Evolutionary conservation across 306 rosid genomes (phyloP).

Genomic region (Trifolium subterraneum): DNA sequence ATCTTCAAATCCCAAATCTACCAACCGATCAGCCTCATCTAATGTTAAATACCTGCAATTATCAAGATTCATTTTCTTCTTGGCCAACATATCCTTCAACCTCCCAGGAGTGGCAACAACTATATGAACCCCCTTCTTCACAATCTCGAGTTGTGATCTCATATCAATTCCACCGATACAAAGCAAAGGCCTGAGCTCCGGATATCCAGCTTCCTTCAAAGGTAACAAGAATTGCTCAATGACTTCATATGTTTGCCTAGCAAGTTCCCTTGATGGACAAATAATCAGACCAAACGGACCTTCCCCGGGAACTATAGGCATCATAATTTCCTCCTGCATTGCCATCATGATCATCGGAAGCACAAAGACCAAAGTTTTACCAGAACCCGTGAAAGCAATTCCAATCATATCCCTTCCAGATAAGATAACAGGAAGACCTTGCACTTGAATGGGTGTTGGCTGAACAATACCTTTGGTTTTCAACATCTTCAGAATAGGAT

Average conservation of each 20-base stretch:
- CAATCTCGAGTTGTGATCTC: conserved; percentile 82
- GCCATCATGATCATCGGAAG: conserved; percentile 94
- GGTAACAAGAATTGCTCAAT: conserved; percentile 76
- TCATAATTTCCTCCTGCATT: conserved; percentile 91
- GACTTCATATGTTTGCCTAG: conserved; percentile 94
- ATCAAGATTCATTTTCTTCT: conserved; percentile 91
- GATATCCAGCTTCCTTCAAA: conserved; percentile 87
- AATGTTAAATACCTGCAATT: conserved; percentile 85
- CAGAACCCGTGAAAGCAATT: conserved; percentile 91
- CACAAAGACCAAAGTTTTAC: conserved; percentile 90
- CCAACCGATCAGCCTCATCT: conserved; percentile 95
- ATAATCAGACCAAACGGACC: conserved; percentile 86
- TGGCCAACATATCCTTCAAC: conserved; percentile 93
- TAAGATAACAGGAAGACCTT: conserved; percentile 88
- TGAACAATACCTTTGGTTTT: conserved; percentile 87
- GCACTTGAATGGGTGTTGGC: conserved; percentile 97
- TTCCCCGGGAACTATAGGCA: conserved; percentile 90
- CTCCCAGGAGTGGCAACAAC: conserved; percentile 98
- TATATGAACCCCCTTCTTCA: conserved; percentile 91
- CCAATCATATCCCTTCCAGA: conserved; percentile 97
- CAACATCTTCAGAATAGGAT: conserved; percentile 77
- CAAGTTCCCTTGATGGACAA: conserved; percentile 95
- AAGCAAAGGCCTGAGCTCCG: conserved; percentile 85
- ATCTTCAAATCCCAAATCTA: conserved; percentile 93
- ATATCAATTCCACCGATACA: conserved; percentile 97